Evolutionary conservation across 2,329 filamentous ascomycete genomes (phyloP).

Genomic region (Penicillium sclerotigenum): DNA sequence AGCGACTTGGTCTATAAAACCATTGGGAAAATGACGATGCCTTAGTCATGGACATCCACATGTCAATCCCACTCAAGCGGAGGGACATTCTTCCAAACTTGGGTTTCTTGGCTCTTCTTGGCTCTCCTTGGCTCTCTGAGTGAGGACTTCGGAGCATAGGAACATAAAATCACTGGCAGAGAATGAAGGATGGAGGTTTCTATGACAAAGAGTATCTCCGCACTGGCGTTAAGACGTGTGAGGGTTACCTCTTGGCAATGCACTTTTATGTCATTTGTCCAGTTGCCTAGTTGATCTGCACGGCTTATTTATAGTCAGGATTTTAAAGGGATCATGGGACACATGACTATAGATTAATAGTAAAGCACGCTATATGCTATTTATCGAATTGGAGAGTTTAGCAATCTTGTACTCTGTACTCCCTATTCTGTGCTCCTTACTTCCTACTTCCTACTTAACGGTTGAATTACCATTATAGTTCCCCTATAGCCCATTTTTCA

Average conservation of each 20-base stretch:
- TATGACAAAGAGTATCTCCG: slow-evolving; percentile 10
- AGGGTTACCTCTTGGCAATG: slow-evolving; percentile 10
- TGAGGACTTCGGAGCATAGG: neutral
- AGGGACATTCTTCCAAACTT: slow-evolving; percentile 12
- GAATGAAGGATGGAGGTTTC: neutral
- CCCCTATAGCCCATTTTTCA: too few relatives aligned
- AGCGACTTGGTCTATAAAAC: neutral
- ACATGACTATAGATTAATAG: too few relatives aligned
- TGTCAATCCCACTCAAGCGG: slow-evolving; percentile 8
- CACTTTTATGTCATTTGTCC: neutral
- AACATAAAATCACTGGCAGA: neutral
- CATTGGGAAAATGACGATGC: neutral
- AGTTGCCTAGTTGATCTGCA: too few relatives aligned
- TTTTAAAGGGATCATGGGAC: too few relatives aligned
- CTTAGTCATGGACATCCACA: slow-evolving; percentile 13
- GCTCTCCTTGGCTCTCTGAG: slow-evolving; percentile 1
- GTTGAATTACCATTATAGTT: too few relatives aligned
- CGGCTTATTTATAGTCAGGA: too few relatives aligned
- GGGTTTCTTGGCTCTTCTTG: too few relatives aligned
- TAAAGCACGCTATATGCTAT: too few relatives aligned
- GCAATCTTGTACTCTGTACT: too few relatives aligned
- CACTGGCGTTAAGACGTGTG: neutral
- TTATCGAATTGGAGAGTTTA: too few relatives aligned
- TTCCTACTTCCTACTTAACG: too few relatives aligned
- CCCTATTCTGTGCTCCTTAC: too few relatives aligned